Evolutionary conservation across 108 stramenopile species (phyloP), one percentile per base, ranked within the genome.

Genomic region (Seminavis robusta): DNA sequence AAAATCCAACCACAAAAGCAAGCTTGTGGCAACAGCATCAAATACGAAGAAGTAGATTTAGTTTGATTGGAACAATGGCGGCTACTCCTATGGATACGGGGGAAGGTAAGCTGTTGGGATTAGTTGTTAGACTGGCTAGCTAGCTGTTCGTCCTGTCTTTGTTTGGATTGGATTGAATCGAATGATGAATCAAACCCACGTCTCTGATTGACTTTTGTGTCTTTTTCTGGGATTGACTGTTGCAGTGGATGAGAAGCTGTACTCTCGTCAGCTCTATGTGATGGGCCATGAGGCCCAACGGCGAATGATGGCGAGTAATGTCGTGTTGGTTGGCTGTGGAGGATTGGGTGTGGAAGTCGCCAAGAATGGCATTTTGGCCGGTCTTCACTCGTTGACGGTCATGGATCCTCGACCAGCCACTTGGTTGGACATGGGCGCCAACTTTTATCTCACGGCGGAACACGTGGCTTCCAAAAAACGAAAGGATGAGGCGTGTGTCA

Each of bases 241-340:
- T 11, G 27, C 37, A 82, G 92, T 98, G 47, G 97, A 98, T 67
- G 98, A 98, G 63, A 92, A 92, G 56, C 70, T 97, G 53, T 98
- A 98, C 67, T 95, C 94, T 41, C 94, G 98, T 17, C 98, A 99
- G 76, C 94, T 99, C 23, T 98, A 98, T 63, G 97, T 98, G n/a
- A 96, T 97, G 94, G 98, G 98, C 36, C 95, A 96, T 70, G 97
- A 97, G 72, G 98, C 97, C 25, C 97, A 98, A 69, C 79, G 85
- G 32, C 86, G 92, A 26, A 94, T 99, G 97, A 92, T 95, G 77
- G 73, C 84, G n/a, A 82, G 86, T 33, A 68, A 79, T 10, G 97
- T 94, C 29, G 69, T 98, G 42, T 33, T 99, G 47, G 62, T 94
- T 17, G 98, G 98, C 21, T 49, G 88, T 25, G 80, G 77, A 11